These are phyloP conservation scores for Aspergillus homomorphus DNA, from an alignment of 495 filamentous ascomycete species.

Conservation along the genomic window DNA sequence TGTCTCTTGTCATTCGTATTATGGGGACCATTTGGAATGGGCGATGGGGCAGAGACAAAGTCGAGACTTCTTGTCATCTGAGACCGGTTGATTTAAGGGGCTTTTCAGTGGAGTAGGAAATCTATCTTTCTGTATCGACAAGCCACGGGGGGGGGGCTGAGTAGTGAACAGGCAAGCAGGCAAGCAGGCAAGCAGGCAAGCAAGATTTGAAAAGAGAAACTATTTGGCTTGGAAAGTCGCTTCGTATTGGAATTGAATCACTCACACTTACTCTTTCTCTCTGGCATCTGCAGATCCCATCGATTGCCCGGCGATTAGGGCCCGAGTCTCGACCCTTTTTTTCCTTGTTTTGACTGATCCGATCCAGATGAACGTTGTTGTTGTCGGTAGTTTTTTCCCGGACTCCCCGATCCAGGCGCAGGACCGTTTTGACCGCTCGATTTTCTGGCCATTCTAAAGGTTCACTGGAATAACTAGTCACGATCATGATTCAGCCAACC, in stretches of 20 bases:
- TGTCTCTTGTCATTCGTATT: neutral
- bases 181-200: neutral
- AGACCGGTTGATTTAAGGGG: neutral
- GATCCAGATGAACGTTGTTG: neutral
- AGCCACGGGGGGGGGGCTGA: neutral
- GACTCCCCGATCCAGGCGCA: neutral
- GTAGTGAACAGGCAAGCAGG: neutral
- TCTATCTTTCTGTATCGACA: neutral
- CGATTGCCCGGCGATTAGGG: too few relatives aligned
- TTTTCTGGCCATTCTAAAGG: neutral
- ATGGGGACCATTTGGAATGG: neutral
- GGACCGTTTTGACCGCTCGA: neutral
- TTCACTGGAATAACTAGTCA: too few relatives aligned
- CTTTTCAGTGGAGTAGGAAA: neutral
- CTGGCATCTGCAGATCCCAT: neutral
- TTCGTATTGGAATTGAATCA: neutral
- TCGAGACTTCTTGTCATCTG: neutral
- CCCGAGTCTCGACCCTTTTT: neutral
- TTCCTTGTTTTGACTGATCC: neutral
- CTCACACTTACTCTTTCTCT: neutral
- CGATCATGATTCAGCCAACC: neutral
- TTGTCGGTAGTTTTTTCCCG: neutral
- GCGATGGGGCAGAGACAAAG: neutral
- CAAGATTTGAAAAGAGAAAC: neutral
- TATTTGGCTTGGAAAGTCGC: too few relatives aligned